A percentile compares a stretch with the other conserved stretches of the same genome.
Evolutionary conservation across 352 stramenopile genomes (phyloP).

Genomic region (Phytophthora multivora): DNA sequence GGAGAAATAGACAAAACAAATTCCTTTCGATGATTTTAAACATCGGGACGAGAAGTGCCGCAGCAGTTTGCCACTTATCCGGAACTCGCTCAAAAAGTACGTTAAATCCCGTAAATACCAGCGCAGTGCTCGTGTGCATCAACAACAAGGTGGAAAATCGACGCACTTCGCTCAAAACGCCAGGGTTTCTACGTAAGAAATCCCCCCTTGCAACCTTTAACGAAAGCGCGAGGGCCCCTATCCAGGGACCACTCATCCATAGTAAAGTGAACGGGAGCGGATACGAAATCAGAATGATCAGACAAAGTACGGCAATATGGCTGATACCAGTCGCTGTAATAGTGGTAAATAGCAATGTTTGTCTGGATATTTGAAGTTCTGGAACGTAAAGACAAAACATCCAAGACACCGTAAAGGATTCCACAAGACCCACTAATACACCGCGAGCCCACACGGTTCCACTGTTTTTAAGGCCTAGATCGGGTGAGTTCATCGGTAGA

Average conservation of each 20-base stretch:
- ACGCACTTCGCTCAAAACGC: conserved; percentile 12
- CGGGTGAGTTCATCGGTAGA: conserved; percentile 11
- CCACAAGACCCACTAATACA: neutral
- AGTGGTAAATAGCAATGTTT: neutral
- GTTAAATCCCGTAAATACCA: conserved; percentile 12
- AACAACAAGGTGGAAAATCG: conserved; percentile 6
- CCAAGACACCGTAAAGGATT: conserved; percentile 11
- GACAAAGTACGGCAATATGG: neutral
- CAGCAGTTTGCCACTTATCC: neutral
- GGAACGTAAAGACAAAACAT: conserved; percentile 17
- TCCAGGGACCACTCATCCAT: conserved; percentile 17
- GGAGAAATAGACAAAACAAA: conserved; percentile 11
- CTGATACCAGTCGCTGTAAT: neutral
- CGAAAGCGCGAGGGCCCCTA: conserved; percentile 9
- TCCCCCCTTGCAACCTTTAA: conserved; percentile 12
- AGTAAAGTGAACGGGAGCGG: conserved; percentile 23
- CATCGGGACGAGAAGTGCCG: conserved; percentile 5
- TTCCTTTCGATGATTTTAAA: conserved; percentile 24
- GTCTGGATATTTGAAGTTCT: conserved; percentile 14
- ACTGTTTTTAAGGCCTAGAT: conserved; percentile 18
- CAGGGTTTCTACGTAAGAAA: conserved; percentile 12
- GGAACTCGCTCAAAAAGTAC: conserved; percentile 10
- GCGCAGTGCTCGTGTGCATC: conserved; percentile 2
- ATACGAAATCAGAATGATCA: conserved; percentile 13
- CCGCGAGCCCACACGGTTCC: conserved; percentile 11